Evolutionary conservation across 2,329 filamentous ascomycete genomes (phyloP).

Genomic region (Zasmidium citrigriseum): DNA sequence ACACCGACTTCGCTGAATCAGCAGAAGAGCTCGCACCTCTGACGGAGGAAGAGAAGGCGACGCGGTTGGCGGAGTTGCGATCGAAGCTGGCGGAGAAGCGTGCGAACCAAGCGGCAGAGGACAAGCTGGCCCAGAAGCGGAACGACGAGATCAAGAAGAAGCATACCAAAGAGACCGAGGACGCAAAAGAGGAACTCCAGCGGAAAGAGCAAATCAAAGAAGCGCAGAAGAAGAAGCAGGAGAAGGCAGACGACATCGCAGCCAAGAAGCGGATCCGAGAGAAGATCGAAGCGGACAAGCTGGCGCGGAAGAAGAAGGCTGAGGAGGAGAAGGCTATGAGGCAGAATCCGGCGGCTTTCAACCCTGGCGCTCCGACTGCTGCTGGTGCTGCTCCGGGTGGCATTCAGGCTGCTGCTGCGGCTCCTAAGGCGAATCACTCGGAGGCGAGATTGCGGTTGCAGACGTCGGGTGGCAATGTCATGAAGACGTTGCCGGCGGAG

Average conservation of each 20-base stretch:
- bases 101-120: slow-evolving; percentile 65
- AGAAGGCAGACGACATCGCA: slow-evolving; percentile 82
- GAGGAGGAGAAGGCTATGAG: slow-evolving; percentile 82
- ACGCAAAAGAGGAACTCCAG: slow-evolving; percentile 83
- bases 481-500: slow-evolving; percentile 85
- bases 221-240: slow-evolving; percentile 78
- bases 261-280: slow-evolving; percentile 88
- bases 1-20: slow-evolving; percentile 89
- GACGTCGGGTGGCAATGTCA: slow-evolving; percentile 71
- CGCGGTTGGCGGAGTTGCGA: slow-evolving; percentile 73
- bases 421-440: slow-evolving; percentile 68
- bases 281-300: slow-evolving; percentile 93
- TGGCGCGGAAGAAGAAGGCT: slow-evolving; percentile 79
- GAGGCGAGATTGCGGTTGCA: slow-evolving; percentile 83
- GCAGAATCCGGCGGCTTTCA: slow-evolving; percentile 66
- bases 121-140: slow-evolving; percentile 78
- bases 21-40: slow-evolving; percentile 88
- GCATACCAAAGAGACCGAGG: slow-evolving; percentile 83
- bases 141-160: slow-evolving; percentile 88
- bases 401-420: slow-evolving; percentile 7
- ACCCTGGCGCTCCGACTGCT: slow-evolving; percentile 48
- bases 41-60: slow-evolving; percentile 87
- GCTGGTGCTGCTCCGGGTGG: slow-evolving; percentile 43
- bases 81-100: slow-evolving; percentile 72
- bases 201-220: slow-evolving; percentile 92